Base-by-base conservation (phyloP, 2,329 filamentous ascomycete genomes). In the Aspergillus quadricinctus region DNA sequence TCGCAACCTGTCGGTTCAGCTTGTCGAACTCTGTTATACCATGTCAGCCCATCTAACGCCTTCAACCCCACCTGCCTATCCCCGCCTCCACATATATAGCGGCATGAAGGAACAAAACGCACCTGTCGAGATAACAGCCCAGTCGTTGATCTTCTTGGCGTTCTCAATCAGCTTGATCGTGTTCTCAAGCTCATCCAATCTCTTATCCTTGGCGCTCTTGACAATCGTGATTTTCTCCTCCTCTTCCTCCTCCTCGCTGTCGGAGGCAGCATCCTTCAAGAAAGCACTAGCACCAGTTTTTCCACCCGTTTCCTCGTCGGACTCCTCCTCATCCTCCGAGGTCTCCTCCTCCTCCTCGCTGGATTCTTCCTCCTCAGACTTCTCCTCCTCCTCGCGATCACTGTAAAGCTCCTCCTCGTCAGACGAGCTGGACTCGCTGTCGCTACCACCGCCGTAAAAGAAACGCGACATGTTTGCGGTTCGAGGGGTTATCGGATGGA, bases 161-260 rank as follows among this genome's bases (percentile, higher is more conserved):
- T 99, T 99, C 74, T 97, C 92, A 70, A 99, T 97, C 71, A 89
- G 79, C 75, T 89, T 88, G 70, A 97, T 89, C 46, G 88, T 96
- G 58, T 85, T 84, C 75, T 99, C 93, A 59, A 99, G 83, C 77
- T 97, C 95, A 71, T 97, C 93, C 64, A 91, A 83, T 61, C 94
- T 86, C 84, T 99, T 99, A 81, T 97, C 92, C 79, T 97, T 97
- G 70, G 93, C 92, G 77, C 92, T 97, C 84, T 96, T 97, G 71
- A 97, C 89, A 68, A 94, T 86, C 69, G 88, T 90, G 63, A 88
- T 86, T 64, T 86, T 85, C 63, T 97, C 93, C 63, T 94, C 90
- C 63, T 94, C 92, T 72, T 92, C 92, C 68, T 82, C 86, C 56
- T 92, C 87, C 63, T 92, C 89, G 68, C 88, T 90, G 51, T 94